A percentile compares a stretch with the other conserved stretches of the same genome.
Evolutionary conservation across 1,139 yeast species (phyloP).

Genomic region (Taphrina pruni): DNA sequence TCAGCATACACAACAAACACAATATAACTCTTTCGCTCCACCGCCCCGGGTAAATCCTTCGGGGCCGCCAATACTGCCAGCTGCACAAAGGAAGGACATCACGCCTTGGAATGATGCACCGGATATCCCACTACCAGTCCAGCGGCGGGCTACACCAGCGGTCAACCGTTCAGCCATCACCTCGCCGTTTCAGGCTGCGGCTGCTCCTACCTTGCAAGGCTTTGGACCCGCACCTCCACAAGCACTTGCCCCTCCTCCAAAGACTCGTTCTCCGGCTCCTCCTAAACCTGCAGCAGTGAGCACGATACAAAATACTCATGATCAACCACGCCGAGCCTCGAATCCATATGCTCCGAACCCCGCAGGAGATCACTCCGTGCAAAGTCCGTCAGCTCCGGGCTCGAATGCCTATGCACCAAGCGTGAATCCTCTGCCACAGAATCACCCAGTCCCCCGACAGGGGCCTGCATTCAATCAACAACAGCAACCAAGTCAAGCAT

Average conservation of each 20-base stretch:
- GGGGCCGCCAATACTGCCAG: slow-evolving; percentile 44
- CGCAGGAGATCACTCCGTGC: not conserved
- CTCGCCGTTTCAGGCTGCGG: slow-evolving; percentile 50
- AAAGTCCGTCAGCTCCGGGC: slow-evolving; percentile 5
- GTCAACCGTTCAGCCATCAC: slow-evolving; percentile 53
- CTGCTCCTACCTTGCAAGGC: slow-evolving; percentile 48
- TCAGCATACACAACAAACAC: slow-evolving; percentile 43
- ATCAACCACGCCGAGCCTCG: slow-evolving; percentile 43
- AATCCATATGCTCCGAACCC: slow-evolving; percentile 46
- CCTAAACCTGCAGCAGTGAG: slow-evolving; percentile 49
- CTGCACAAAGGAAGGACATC: slow-evolving; percentile 61
- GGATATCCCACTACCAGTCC: slow-evolving; percentile 53
- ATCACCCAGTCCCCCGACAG: slow-evolving; percentile 44
- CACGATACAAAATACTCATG: slow-evolving; percentile 46
- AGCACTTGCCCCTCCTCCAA: slow-evolving; percentile 43
- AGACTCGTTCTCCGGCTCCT: slow-evolving; percentile 45
- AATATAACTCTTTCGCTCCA: slow-evolving; percentile 52
- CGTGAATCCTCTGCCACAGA: slow-evolving; percentile 35
- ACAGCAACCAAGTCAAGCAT: slow-evolving; percentile 7
- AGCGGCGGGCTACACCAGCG: slow-evolving; percentile 62
- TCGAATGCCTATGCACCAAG: slow-evolving; percentile 32
- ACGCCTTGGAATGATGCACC: slow-evolving; percentile 97
- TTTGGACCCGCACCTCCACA: slow-evolving; percentile 45
- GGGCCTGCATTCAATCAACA: slow-evolving; percentile 44
- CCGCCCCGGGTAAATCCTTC: slow-evolving; percentile 32